Base-by-base conservation (phyloP, 768 basidiomycete species). In the Rossbeevera mucosa region DNA sequence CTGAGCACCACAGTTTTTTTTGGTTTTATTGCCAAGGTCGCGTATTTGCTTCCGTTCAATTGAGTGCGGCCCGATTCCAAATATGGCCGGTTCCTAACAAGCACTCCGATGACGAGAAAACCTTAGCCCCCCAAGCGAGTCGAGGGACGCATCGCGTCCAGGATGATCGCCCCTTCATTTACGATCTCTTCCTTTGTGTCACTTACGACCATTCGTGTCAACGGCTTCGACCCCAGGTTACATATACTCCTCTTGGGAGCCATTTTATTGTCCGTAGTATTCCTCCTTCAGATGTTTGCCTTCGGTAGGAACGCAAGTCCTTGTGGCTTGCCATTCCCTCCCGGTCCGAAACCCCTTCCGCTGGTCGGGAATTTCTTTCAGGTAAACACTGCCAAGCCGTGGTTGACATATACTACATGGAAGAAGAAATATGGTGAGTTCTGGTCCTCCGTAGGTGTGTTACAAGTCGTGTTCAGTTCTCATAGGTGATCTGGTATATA, bases 331-430 rank as follows among this genome's bases (percentile, higher is more conserved):
- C 57, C 57, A n/a, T 49, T 59, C 6, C 69, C 67, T 11, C 68
- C 69, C n/a, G 68, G 68, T 18, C 69, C 68, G 0, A 62, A 54
- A 51, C 54, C 70, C 16, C 54, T 69, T 12, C 69, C 69, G 4
- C 36, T 69, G 18, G 38, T 69, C 21, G 68, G 68, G 40, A 66
- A 67, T 52, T 22, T 65, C 33, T 50, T 54, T 44, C 61, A 64
- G 40, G 26, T 71, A 30, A 64, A 70, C 36, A 52, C 56, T 2
- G 26, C 62, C 11, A 51, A 61, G n/a, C 66, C 71, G 5, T 72
- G 70, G 70, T 40, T 71, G 24, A 63, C 68, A 18, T 71, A 70
- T 50, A 59, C 71, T 12, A 50, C 60, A n/a, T 71, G 71, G 71
- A 61, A 58, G 54, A 58, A 63, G 52, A 56, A 48, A 49, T 72